These are phyloP conservation scores for Pythium rishiriense DNA, from an alignment of 352 stramenopile genomes.

Conservation along the genomic window DNA sequence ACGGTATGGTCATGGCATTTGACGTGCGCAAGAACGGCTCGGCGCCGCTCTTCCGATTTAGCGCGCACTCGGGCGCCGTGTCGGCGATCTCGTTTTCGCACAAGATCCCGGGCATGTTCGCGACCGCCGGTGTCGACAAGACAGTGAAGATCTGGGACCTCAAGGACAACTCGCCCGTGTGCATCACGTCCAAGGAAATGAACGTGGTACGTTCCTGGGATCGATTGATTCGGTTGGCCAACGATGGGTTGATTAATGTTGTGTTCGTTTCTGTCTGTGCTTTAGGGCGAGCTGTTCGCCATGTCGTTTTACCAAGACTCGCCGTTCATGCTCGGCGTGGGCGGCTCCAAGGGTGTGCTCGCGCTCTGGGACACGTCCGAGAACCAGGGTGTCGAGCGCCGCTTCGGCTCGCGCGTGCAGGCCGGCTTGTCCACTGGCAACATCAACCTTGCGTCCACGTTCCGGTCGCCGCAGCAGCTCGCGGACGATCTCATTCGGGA, in stretches of 20 bases:
- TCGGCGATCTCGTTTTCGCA: conserved; percentile 86
- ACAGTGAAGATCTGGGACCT: conserved; percentile 98
- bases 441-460: conserved; percentile 66
- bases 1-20: conserved; percentile 93
- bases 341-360: conserved; percentile 85
- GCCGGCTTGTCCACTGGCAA: conserved; percentile 24
- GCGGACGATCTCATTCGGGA: conserved; percentile 75
- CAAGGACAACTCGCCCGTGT: conserved; percentile 64
- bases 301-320: conserved; percentile 89
- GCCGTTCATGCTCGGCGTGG: conserved; percentile 89
- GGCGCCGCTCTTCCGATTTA: conserved; percentile 90
- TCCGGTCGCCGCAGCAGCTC: conserved; percentile 71
- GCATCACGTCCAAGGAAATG: conserved; percentile 91
- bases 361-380: conserved; percentile 90
- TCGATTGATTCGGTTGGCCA: neutral
- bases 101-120: conserved; percentile 92
- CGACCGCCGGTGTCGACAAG: conserved; percentile 97
- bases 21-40: conserved; percentile 96
- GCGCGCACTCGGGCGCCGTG: conserved; percentile 89
- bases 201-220: conserved; percentile 72
- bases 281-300: conserved; percentile 88
- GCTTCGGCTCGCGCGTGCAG: conserved; percentile 78
- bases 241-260: too few relatives aligned
- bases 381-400: conserved; percentile 82
- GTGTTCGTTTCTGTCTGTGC: conserved; percentile 8